phyloP scores from a whole-genome alignment of 2,329 filamentous ascomycete species.

The Xenoacremonium recifei region DNA sequence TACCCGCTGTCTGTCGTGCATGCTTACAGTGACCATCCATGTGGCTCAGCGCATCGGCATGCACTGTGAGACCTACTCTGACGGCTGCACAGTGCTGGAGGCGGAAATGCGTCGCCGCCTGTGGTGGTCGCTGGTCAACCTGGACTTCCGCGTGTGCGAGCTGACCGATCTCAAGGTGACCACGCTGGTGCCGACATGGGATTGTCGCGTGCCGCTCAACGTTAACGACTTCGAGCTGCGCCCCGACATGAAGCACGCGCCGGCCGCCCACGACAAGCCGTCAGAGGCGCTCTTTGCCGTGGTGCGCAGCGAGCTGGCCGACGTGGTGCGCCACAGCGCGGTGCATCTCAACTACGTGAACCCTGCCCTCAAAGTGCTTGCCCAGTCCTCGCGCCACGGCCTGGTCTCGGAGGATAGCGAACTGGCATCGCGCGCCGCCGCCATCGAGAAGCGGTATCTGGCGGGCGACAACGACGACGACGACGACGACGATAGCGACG shows the following conservation, averaged over 20 bases:
- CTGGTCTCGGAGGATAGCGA: constrained; percentile 21
- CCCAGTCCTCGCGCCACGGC: constrained; percentile 21
- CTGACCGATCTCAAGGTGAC: constrained; percentile 38
- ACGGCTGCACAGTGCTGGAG: constrained; percentile 39
- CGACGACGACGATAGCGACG: constrained; percentile 35
- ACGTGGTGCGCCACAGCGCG: constrained; percentile 33
- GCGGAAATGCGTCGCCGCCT: constrained; percentile 59
- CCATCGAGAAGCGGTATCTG: constrained; percentile 48
- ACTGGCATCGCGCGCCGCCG: constrained; percentile 35
- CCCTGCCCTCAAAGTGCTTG: constrained; percentile 30
- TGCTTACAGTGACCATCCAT: constrained; percentile 53
- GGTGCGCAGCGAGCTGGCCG: constrained; percentile 38
- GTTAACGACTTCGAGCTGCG: constrained; percentile 46
- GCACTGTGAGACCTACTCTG: constrained; percentile 42
- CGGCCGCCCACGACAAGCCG: constrained; percentile 22
- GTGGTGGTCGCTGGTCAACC: constrained; percentile 60
- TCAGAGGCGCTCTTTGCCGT: constrained; percentile 44
- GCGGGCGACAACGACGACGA: no score
- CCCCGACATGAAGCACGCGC: constrained; percentile 36
- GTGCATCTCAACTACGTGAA: constrained; percentile 36
- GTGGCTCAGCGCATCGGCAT: constrained; percentile 58
- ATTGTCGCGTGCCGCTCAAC: constrained; percentile 43
- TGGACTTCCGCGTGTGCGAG: constrained; percentile 57
- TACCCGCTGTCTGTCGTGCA: constrained; percentile 49
- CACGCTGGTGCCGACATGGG: constrained; percentile 34